Evolutionary conservation across 768 basidiomycete genomes (phyloP).

Genomic region (Gloeophyllum trabeum): DNA sequence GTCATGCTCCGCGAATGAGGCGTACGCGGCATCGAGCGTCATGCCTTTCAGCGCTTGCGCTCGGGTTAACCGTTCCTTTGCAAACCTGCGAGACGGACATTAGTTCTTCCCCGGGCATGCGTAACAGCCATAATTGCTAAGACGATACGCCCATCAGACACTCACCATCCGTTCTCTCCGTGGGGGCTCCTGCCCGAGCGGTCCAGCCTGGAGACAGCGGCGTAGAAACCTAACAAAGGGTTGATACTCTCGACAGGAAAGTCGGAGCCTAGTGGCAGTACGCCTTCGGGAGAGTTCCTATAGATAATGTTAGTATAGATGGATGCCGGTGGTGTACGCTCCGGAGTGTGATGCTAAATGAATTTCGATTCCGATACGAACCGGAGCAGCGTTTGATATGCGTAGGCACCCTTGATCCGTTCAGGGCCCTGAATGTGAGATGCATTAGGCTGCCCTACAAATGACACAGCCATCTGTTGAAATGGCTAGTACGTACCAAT

Average conservation of each 20-base stretch:
- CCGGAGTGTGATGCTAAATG: neutral
- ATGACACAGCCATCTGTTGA: too few species aligned
- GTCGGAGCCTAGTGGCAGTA: constrained; percentile 82
- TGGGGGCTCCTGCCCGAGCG: constrained; percentile 71
- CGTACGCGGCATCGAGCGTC: constrained; percentile 86
- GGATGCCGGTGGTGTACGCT: neutral
- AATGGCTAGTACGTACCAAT: constrained; percentile 31
- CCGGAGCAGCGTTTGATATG: constrained; percentile 72
- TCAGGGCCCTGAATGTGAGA: constrained; percentile 47
- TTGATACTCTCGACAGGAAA: constrained; percentile 91
- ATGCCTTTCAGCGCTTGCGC: constrained; percentile 81
- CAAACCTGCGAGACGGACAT: constrained; percentile 41
- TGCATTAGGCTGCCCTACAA: too few species aligned
- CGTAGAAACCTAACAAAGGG: constrained; percentile 84
- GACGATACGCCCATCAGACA: too few species aligned
- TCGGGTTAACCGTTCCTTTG: constrained; percentile 65
- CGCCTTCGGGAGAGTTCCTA: constrained; percentile 37
- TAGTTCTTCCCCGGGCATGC: too few species aligned
- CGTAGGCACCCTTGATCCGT: constrained; percentile 82
- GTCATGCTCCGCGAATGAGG: constrained; percentile 62
- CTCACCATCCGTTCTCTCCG: constrained; percentile 74
- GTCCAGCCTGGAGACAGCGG: constrained; percentile 68
- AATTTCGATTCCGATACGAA: constrained; percentile 21
- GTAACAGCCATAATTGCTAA: too few species aligned
- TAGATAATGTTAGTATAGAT: neutral